These are phyloP conservation scores for Melampsora americana DNA, from an alignment of 1,284 basidiomycete genomes.

Conservation along the genomic window DNA sequence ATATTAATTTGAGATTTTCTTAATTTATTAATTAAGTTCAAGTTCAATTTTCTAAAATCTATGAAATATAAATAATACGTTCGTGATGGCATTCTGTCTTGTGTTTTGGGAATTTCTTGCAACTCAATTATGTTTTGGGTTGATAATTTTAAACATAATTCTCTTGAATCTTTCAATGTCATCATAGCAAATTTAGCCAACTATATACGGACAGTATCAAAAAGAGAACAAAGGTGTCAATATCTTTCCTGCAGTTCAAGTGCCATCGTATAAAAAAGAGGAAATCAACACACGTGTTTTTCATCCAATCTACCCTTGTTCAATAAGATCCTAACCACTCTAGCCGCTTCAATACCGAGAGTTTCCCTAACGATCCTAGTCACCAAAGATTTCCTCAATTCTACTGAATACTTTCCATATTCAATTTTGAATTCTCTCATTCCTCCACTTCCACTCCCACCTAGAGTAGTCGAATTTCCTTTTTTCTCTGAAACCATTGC, in stretches of 20 bases:
- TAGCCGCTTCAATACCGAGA: conserved; percentile 31
- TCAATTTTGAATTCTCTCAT: conserved; percentile 40
- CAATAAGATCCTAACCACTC: conserved; percentile 26
- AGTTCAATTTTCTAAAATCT: conserved; percentile 35
- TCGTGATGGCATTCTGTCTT: conserved; percentile 29
- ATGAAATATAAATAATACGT: conserved; percentile 37
- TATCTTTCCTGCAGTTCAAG: not conserved
- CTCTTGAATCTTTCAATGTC: conserved; percentile 37
- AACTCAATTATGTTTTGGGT: conserved; percentile 24
- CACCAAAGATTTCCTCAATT: conserved; percentile 35
- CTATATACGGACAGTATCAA: not conserved
- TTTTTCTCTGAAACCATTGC: conserved; percentile 33
- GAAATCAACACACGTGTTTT: conserved; percentile 11
- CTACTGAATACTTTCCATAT: conserved; percentile 23
- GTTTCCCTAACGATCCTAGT: conserved; percentile 28
- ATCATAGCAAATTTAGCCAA: conserved; percentile 39
- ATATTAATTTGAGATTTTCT: conserved; percentile 29
- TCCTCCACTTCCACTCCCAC: conserved; percentile 32
- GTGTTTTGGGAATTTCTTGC: conserved; percentile 41
- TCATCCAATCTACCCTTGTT: conserved; percentile 39
- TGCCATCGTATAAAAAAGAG: not conserved
- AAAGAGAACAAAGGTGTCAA: not conserved
- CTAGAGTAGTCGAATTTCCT: conserved; percentile 13
- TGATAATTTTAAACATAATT: conserved; percentile 32
- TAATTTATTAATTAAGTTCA: conserved; percentile 25